Base-by-base conservation (phyloP, 2,329 filamentous ascomycete species). In the Botrytis byssoidea region DNA sequence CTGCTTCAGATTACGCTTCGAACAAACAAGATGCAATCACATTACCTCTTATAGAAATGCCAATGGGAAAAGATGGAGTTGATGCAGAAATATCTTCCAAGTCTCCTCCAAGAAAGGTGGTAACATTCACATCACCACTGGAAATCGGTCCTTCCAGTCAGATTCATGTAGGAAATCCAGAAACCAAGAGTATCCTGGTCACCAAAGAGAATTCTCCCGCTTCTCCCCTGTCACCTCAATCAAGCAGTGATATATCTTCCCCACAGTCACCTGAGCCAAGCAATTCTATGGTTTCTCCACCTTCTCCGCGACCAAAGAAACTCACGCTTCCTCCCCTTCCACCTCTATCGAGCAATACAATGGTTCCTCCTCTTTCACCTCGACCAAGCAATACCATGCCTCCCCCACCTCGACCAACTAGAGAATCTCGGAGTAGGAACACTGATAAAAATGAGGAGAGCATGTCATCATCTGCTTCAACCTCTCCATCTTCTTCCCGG, bases 161-260 rank as follows among this genome's bases (percentile, higher is more conserved):
- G 9, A 63, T 10, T 40, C 10, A 67, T 40, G 32, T 32, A 51
- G 5, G 1, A 18, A 22, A 20, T 55, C 1, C n/a, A 2, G 4
- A 29, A 8, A 46, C 0, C 16, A 35, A 16, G 12, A 18, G 6
- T 29, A 16, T 37, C 29, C 20, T 12, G 29, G 42, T 7, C 35
- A 25, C 42, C 14, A n/a, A 42, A n/a, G 4, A n/a, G 3, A 4
- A 51, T 18, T 2, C 2, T 6, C 1, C 16, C 1, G 9, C 1
- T 22, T 22, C 32, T n/a, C 14, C 32, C 4, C 46, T 4, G 14
- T 40, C 46, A 20, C 25, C 25, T 55, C 65, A 32, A 37, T 2
- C 4, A 67, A 10, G 22, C n/a, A 12, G 14, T 40, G 1, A 25
- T 18, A 48, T 48, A 25, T 25, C 20, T 40, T 16, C 32, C 18